Conservation (phyloP, 2,329 filamentous ascomycete species). For the Aspergillus sp. region DNA sequence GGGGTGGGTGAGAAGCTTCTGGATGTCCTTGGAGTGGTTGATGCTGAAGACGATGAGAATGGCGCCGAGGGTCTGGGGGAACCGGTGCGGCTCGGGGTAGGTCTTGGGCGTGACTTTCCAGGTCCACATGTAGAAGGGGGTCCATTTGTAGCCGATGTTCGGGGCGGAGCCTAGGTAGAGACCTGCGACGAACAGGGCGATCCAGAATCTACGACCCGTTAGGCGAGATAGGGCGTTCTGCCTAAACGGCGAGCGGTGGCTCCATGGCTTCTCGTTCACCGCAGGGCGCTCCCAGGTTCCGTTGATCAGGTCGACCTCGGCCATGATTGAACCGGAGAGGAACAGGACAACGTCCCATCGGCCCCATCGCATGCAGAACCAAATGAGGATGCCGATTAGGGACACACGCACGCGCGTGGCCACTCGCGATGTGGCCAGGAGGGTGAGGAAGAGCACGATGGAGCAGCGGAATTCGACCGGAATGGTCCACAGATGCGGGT, state of each 20-base stretch:
- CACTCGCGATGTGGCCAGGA: slow-evolving; percentile 41
- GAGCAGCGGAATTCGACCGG: slow-evolving; percentile 48
- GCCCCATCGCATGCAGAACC: slow-evolving; percentile 43
- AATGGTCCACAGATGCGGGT: slow-evolving; percentile 49
- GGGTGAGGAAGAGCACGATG: slow-evolving; percentile 43
- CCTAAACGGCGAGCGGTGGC: slow-evolving; percentile 13
- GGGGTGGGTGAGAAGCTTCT: slow-evolving; percentile 41
- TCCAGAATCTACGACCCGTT: slow-evolving; percentile 35
- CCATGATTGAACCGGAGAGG: slow-evolving; percentile 43
- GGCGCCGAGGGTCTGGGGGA: slow-evolving; percentile 45
- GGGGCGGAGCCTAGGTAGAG: slow-evolving; percentile 46
- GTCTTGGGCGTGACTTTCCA: slow-evolving; percentile 39
- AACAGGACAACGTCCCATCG: slow-evolving; percentile 47
- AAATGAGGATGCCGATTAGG: slow-evolving; percentile 32
- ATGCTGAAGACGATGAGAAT: slow-evolving; percentile 44
- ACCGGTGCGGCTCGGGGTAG: slow-evolving; percentile 45
- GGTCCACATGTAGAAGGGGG: slow-evolving; percentile 44
- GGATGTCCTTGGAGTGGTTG: slow-evolving; percentile 41
- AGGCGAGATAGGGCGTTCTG: slow-evolving; percentile 17
- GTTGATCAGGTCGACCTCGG: slow-evolving; percentile 43
- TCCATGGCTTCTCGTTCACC: slow-evolving; percentile 19
- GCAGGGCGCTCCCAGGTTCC: slow-evolving; percentile 33
- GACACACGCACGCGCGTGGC: slow-evolving; percentile 33
- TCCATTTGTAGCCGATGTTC: slow-evolving; percentile 39
- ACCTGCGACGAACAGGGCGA: slow-evolving; percentile 37